Conservation (phyloP, 768 basidiomycete species). For the Auricularia sp. region DNA sequence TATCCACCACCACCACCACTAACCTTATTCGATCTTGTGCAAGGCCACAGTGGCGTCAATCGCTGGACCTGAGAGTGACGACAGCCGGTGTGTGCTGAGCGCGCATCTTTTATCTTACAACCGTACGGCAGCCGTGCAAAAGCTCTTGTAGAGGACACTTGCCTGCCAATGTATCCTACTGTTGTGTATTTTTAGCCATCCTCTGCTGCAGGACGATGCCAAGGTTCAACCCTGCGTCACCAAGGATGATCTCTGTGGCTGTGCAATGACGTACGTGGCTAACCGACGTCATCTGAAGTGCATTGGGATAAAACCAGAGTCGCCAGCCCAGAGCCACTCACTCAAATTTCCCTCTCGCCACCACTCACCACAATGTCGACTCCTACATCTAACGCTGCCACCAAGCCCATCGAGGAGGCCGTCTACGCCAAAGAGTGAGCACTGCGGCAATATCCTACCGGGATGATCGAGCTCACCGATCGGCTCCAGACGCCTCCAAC, state of each 20-base stretch:
- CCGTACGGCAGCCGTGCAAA: too few relatives aligned
- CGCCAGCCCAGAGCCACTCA: not conserved
- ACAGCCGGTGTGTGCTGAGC: too few relatives aligned
- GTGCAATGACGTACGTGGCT: too few relatives aligned
- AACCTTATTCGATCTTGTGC: not conserved
- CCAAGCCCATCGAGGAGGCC: conserved; percentile 1
- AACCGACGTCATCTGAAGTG: too few relatives aligned
- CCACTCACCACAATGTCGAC: not conserved
- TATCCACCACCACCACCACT: not conserved
- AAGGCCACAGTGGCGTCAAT: not conserved
- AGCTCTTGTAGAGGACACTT: too few relatives aligned
- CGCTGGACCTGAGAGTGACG: not conserved
- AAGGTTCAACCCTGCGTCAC: too few relatives aligned
- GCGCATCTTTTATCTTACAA: too few relatives aligned
- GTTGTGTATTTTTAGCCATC: too few relatives aligned
- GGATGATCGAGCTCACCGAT: not conserved
- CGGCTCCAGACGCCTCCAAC: not conserved
- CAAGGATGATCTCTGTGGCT: too few relatives aligned
- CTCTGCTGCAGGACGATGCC: too few relatives aligned
- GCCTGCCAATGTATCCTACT: too few relatives aligned
- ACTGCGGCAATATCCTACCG: not conserved
- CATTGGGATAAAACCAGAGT: not conserved
- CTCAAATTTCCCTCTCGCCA: not conserved
- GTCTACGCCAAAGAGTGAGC: not conserved
- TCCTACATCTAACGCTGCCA: not conserved